Percentiles rank a stretch among this genome's conserved stretches.
phyloP scores from a whole-genome alignment of 306 rosid genomes.

The Quercus dentata region DNA sequence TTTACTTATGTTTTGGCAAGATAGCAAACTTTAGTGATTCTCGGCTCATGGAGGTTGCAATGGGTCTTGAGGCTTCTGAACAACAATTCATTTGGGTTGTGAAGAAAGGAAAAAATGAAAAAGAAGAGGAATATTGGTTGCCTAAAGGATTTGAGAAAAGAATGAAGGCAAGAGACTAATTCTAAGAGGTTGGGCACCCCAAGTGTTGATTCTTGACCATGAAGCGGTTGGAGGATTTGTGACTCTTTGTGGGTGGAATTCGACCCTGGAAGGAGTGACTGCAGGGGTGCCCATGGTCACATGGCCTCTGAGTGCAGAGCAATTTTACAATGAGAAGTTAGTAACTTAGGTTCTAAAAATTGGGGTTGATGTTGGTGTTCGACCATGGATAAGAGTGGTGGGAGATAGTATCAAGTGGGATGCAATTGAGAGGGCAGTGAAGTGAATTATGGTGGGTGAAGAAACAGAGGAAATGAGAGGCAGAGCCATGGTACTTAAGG shows the following conservation, averaged over 20 bases:
- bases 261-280: conserved; percentile 13
- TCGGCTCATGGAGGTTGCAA: conserved; percentile 29
- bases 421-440: conserved; percentile 26
- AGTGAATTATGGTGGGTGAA: conserved; percentile 22
- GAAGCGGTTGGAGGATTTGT: conserved; percentile 33
- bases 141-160: conserved; percentile 32
- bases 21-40: neutral
- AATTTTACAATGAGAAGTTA: conserved; percentile 39
- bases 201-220: conserved; percentile 22
- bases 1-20: conserved; percentile 35
- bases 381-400: conserved; percentile 11
- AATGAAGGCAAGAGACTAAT: too few relatives aligned
- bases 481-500: conserved; percentile 17
- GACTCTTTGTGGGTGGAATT: conserved; percentile 42
- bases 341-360: conserved; percentile 13
- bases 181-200: too few relatives aligned
- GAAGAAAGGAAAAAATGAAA: conserved; percentile 9
- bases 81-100: conserved; percentile 41
- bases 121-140: conserved; percentile 17
- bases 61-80: conserved; percentile 31
- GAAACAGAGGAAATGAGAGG: conserved; percentile 23
- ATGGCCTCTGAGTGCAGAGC: conserved; percentile 28
- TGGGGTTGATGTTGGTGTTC: conserved; percentile 33
- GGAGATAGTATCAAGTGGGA: conserved; percentile 11
- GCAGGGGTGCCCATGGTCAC: conserved; percentile 28